These are phyloP conservation scores for Clausena lansium DNA, from an alignment of 345 rosid species.

Conservation along the genomic window DNA sequence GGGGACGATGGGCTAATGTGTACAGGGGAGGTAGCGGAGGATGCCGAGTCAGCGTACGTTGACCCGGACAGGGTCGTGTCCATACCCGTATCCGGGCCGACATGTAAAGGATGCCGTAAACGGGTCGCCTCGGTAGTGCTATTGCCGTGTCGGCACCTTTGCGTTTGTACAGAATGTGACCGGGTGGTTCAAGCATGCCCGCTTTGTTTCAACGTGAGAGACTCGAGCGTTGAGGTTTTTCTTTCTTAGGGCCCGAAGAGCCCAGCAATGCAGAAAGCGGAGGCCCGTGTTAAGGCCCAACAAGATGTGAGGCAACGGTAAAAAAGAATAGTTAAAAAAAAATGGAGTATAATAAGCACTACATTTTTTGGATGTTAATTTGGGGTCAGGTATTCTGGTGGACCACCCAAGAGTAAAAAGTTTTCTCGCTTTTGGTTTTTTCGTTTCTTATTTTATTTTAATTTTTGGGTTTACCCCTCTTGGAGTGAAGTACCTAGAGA, in stretches of 20 bases:
- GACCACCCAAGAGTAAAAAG: slow-evolving; percentile 12
- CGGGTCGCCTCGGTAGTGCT: slow-evolving; percentile 68
- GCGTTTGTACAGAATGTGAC: slow-evolving; percentile 71
- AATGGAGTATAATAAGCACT: neutral
- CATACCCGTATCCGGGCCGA: slow-evolving; percentile 33
- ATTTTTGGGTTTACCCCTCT: slow-evolving; percentile 14
- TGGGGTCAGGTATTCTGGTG: slow-evolving; percentile 17
- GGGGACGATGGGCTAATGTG: slow-evolving; percentile 32
- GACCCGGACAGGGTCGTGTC: slow-evolving; percentile 62
- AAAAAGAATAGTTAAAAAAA: neutral
- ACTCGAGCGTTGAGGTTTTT: slow-evolving; percentile 76
- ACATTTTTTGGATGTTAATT: slow-evolving; percentile 5
- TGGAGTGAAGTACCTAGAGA: slow-evolving; percentile 23
- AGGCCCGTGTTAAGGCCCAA: slow-evolving; percentile 4
- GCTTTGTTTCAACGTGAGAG: slow-evolving; percentile 57
- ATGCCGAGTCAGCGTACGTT: slow-evolving; percentile 83
- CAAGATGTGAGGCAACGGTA: neutral
- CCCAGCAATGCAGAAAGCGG: neutral
- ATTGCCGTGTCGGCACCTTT: slow-evolving; percentile 92
- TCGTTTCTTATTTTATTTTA: neutral
- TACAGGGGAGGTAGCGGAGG: slow-evolving; percentile 50
- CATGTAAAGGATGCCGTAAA: slow-evolving; percentile 57
- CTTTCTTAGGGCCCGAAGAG: slow-evolving; percentile 36
- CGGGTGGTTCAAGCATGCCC: slow-evolving; percentile 67
- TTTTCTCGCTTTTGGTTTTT: neutral